Base-by-base conservation (phyloP, 1,284 basidiomycete genomes). In the Irpex lacteus region DNA sequence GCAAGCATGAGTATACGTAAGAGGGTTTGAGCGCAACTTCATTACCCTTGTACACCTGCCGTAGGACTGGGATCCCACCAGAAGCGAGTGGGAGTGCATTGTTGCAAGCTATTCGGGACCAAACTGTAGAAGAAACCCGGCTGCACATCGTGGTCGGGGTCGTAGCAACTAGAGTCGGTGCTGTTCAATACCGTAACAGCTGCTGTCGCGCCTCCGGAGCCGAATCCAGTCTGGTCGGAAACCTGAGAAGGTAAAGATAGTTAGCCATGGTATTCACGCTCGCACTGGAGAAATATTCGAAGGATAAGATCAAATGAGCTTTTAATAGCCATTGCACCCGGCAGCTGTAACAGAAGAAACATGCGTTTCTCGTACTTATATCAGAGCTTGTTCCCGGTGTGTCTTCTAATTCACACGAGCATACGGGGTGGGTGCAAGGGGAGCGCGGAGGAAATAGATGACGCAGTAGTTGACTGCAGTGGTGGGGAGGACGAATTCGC, bases 191-290 rank as follows among this genome's bases (percentile, higher is more conserved):
- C 89, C 63, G 77, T 81, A 2, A 84, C 85, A 1, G 85, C 82
- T 2, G 83, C 83, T 63, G 87, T 91, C 0, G 91, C 91, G 4
- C 92, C 91, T 6, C 92, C 91, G 0, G 85, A 80, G 8, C 87
- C 91, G 70, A 92, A 91, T 1, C 85, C 86, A 2, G 79, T 80
- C 54, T 77, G 77, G 70, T 94, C 91, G 73, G 88, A 90, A 67
- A 92, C 83, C 90, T 92, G 68, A 11, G 65, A 26, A 50, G 63
- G 34, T 50, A 26, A 60, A 38, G 55, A 52, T 40, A 52, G 40
- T 70, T 13, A 63, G 63, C 55, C 32, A 44, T 9, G 4, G 15
- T 44, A 44, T 15, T 44, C 40, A 15, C 8, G 40, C 15, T 15
- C 40, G 40, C 15, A 15, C 40, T 44, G 2, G 2, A 44, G 8